Evolutionary conservation across 2,329 filamentous ascomycete genomes (phyloP).

Genomic region (Helotiales sp.): DNA sequence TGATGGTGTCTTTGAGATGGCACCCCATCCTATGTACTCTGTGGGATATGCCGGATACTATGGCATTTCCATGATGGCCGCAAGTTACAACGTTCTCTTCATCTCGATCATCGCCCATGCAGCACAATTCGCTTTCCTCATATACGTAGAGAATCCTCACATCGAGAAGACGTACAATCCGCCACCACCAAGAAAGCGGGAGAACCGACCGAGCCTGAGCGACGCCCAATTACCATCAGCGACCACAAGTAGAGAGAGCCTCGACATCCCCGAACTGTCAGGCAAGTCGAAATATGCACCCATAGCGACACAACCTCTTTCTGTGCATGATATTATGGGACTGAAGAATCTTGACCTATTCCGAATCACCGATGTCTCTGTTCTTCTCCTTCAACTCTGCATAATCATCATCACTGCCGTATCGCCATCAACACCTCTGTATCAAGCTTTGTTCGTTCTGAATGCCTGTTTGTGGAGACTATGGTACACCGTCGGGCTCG

Average conservation of each 20-base stretch:
- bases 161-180: slow-evolving; percentile 98
- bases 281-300: slow-evolving; percentile 27
- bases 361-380: slow-evolving; percentile 80
- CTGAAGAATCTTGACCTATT: slow-evolving; percentile 83
- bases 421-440: slow-evolving; percentile 74
- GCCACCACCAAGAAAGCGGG: slow-evolving; percentile 67
- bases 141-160: slow-evolving; percentile 91
- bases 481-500: slow-evolving; percentile 90
- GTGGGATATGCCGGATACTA: slow-evolving; percentile 98
- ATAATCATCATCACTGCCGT: slow-evolving; percentile 70
- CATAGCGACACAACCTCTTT: slow-evolving; percentile 54
- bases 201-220: slow-evolving; percentile 28
- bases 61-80: slow-evolving; percentile 96
- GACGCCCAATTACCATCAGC: slow-evolving; percentile 37
- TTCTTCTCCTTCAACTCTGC: slow-evolving; percentile 75
- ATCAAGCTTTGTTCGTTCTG: slow-evolving; percentile 76
- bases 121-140: slow-evolving; percentile 90
- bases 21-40: slow-evolving; percentile 98
- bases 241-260: slow-evolving; percentile 36
- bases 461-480: slow-evolving; percentile 83
- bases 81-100: slow-evolving; percentile 95
- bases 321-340: slow-evolving; percentile 82
- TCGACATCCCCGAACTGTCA: slow-evolving; percentile 20
- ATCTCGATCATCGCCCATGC: slow-evolving; percentile 95
- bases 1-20: slow-evolving; percentile 98